phyloP scores from a whole-genome alignment of 2,329 filamentous ascomycete genomes.

The Fusarium austroafricanum region DNA sequence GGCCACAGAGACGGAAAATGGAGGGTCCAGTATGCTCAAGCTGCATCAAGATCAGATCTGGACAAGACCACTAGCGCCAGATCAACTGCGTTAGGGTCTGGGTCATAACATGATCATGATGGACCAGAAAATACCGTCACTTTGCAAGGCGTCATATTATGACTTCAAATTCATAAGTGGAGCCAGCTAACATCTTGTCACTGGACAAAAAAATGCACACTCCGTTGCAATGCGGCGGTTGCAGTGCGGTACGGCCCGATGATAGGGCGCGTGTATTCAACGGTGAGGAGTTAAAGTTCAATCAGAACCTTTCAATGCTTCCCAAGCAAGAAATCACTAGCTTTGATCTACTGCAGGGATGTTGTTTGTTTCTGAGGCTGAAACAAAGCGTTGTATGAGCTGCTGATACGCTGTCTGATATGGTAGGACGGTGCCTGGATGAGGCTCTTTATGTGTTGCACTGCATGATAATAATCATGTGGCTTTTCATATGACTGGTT shows the following conservation, averaged over 20 bases:
- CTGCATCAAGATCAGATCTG: background rate
- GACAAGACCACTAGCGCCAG: no score
- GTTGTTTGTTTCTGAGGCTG: background rate
- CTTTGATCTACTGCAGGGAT: background rate
- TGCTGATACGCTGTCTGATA: background rate
- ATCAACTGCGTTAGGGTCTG: background rate
- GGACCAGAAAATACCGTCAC: background rate
- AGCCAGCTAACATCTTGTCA: background rate
- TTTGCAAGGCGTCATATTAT: background rate
- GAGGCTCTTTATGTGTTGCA: background rate
- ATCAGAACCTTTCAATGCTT: no score
- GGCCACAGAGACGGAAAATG: no score
- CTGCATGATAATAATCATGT: background rate
- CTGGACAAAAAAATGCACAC: background rate
- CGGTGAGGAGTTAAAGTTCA: background rate
- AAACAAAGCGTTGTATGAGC: background rate
- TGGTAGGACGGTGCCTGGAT: background rate
- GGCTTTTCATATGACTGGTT: no score
- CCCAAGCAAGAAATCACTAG: background rate
- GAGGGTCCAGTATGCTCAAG: background rate
- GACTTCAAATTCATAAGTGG: background rate
- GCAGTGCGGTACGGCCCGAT: conserved; percentile 30
- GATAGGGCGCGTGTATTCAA: conserved; percentile 15
- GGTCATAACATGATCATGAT: background rate
- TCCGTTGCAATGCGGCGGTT: background rate